Evolutionary conservation across 1,139 yeast genomes (phyloP).

Genomic region (Candida mesenterica): DNA sequence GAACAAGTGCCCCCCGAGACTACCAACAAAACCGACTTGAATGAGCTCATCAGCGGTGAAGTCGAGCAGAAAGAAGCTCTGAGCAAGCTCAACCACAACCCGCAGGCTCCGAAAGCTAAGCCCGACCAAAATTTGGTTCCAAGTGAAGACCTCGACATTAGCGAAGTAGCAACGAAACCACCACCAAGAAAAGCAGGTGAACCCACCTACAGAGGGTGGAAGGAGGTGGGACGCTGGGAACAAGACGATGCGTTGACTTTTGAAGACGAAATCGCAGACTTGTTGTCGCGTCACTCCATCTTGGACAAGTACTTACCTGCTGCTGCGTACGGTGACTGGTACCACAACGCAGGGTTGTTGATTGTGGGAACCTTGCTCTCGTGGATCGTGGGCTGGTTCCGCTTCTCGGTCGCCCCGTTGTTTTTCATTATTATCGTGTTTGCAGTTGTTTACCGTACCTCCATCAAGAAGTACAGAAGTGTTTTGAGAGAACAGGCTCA

Average conservation of each 20-base stretch:
- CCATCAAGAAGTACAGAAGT: slow-evolving; percentile 76
- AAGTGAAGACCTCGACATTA: slow-evolving; percentile 26
- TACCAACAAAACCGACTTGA: slow-evolving; percentile 9
- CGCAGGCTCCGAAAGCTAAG: background rate
- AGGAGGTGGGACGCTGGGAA: slow-evolving; percentile 87
- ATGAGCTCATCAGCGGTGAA: slow-evolving; percentile 4
- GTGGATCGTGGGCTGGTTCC: slow-evolving; percentile 75
- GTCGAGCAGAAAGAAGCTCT: background rate
- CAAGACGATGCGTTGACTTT: slow-evolving; percentile 60
- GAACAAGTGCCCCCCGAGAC: slow-evolving; percentile 14
- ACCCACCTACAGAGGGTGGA: slow-evolving; percentile 86
- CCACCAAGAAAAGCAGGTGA: slow-evolving; percentile 54
- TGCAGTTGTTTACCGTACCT: slow-evolving; percentile 74
- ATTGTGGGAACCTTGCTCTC: slow-evolving; percentile 66
- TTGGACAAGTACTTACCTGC: slow-evolving; percentile 74
- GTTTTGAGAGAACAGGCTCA: slow-evolving; percentile 75
- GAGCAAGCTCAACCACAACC: slow-evolving; percentile 3
- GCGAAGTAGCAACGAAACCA: slow-evolving; percentile 37
- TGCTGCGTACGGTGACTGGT: slow-evolving; percentile 88
- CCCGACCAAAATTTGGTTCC: slow-evolving; percentile 10
- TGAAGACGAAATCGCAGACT: slow-evolving; percentile 69
- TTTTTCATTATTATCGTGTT: slow-evolving; percentile 63
- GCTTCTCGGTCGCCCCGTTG: slow-evolving; percentile 77
- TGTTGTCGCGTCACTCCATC: slow-evolving; percentile 64
- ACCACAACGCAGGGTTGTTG: slow-evolving; percentile 75